Evolutionary conservation across 2,329 filamentous ascomycete species (phyloP).

Genomic region (Leptographium lundbergii): DNA sequence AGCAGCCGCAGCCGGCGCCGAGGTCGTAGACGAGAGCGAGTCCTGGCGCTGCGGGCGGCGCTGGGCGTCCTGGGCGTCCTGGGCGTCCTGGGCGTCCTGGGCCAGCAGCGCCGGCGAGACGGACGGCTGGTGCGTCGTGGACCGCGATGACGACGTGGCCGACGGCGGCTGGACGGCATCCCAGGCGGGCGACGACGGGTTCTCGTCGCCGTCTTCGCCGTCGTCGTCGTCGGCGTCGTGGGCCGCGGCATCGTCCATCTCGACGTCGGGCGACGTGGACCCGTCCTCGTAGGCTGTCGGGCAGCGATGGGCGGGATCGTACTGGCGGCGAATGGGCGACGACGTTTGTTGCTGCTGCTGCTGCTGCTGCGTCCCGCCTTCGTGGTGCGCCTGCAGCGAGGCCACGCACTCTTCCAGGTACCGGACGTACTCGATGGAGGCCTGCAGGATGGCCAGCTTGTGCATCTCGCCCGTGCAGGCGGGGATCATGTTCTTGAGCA

Average conservation of each 20-base stretch:
- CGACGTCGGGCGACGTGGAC: slow-evolving; percentile 33
- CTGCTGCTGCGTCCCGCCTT: slow-evolving; percentile 16
- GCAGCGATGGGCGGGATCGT: slow-evolving; percentile 15
- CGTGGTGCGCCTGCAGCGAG: slow-evolving; percentile 56
- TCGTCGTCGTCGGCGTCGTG: slow-evolving; percentile 18
- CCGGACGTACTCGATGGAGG: slow-evolving; percentile 89
- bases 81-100: slow-evolving; percentile 26
- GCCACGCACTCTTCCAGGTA: slow-evolving; percentile 83
- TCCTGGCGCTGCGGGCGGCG: slow-evolving; percentile 27
- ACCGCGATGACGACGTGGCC: not conserved
- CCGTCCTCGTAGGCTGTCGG: slow-evolving; percentile 23
- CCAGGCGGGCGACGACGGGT: not conserved
- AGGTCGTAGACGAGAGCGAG: slow-evolving; percentile 42
- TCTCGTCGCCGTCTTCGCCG: not conserved
- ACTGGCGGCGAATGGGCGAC: slow-evolving; percentile 13
- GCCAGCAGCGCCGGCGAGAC: slow-evolving; percentile 38
- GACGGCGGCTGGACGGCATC: not conserved
- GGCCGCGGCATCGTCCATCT: slow-evolving; percentile 36
- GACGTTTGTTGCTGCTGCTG: not conserved
- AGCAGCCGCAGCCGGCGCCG: slow-evolving; percentile 14
- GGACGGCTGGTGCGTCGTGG: not conserved
- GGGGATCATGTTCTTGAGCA: slow-evolving; percentile 89
- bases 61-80: slow-evolving; percentile 28
- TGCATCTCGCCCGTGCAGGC: slow-evolving; percentile 97
- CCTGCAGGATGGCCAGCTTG: slow-evolving; percentile 91